Percentiles rank a stretch among this genome's conserved stretches.
Conservation (phyloP, 2,329 filamentous ascomycete species). For the Phaeosphaeria sp. region DNA sequence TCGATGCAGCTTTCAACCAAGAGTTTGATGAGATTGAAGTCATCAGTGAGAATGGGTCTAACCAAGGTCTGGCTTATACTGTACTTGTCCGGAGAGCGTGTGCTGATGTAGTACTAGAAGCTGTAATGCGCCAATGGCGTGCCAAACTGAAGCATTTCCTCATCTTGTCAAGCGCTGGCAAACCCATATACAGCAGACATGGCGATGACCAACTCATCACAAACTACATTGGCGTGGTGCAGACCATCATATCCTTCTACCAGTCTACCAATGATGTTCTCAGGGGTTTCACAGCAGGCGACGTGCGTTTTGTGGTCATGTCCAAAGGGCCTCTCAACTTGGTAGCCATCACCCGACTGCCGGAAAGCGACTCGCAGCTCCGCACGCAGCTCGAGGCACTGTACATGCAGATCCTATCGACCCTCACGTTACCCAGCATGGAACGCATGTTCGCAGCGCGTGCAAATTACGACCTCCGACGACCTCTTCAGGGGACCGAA, state of each 20-base stretch:
- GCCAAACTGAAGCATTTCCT: conserved; percentile 96
- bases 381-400: conserved; percentile 87
- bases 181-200: conserved; percentile 95
- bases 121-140: conserved; percentile 77
- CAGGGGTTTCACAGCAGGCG: conserved; percentile 84
- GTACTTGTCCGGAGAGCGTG: conserved; percentile 19
- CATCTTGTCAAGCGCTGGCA: conserved; percentile 93
- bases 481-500: conserved; percentile 90
- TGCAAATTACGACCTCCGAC: conserved; percentile 90
- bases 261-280: conserved; percentile 79
- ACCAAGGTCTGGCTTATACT: conserved; percentile 63
- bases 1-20: conserved; percentile 70
- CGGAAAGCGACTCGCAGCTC: conserved; percentile 90
- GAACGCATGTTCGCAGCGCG: conserved; percentile 86
- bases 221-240: conserved; percentile 90
- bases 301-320: conserved; percentile 82
- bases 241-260: conserved; percentile 98
- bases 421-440: conserved; percentile 85
- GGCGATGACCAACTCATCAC: conserved; percentile 90
- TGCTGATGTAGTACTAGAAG: conserved; percentile 47
- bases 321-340: conserved; percentile 89
- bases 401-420: conserved; percentile 98
- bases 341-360: conserved; percentile 87
- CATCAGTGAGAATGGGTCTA: conserved; percentile 58
- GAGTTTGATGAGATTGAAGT: conserved; percentile 82